Evolutionary conservation across 177 flowering plant species (phyloP), one percentile per base, ranked within the genome.

Genomic region (Vitis hybrid): DNA sequence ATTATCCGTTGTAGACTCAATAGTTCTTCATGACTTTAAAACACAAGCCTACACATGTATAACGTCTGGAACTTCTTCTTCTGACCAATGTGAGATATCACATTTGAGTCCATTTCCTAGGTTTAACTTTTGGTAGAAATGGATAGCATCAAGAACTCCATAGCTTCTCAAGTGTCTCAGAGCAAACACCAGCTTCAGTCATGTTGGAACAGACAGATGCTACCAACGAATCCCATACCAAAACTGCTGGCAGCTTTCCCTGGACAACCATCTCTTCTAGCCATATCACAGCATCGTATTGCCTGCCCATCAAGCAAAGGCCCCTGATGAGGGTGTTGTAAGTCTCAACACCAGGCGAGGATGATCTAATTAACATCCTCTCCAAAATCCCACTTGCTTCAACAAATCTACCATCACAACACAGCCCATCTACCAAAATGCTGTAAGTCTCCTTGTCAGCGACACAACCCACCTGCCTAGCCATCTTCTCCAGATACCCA

Each of bases 261-360:
- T 80, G 84, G 72, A 89, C 83, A 11, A 91, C 68, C 97, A 92
- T 94, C 87, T 94, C 96, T 71, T 94, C 97, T 71, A 92, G 72
- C 94, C 93, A 92, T 76, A 90, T 70, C 52, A 86, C 83, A 59
- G 92, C 97, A 66, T 86, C 92, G 69, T 88, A 91, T 48, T 70
- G 78, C 81, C 81, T 88, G n/a, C 86, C 91, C 32, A 74, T 60
- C 5, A 65, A 56, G 73, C 94, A 91, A 71, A 93, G 89, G 13
- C 98, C 97, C 14, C 50, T 77, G 48, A 93, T 81, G 16, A 91
- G 52, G 27, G 54, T 66, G 69, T 60, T 82, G 60, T 68, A 89
- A 59, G 70, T 80, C 11, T 76, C 81, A 57, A 13, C 66, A 55
- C 71, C 65, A 64, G 92, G 91, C 80, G 82, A 80, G 62, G 62